Conservation (phyloP, 768 basidiomycete genomes). For the Phlegmacium glaucopus region DNA sequence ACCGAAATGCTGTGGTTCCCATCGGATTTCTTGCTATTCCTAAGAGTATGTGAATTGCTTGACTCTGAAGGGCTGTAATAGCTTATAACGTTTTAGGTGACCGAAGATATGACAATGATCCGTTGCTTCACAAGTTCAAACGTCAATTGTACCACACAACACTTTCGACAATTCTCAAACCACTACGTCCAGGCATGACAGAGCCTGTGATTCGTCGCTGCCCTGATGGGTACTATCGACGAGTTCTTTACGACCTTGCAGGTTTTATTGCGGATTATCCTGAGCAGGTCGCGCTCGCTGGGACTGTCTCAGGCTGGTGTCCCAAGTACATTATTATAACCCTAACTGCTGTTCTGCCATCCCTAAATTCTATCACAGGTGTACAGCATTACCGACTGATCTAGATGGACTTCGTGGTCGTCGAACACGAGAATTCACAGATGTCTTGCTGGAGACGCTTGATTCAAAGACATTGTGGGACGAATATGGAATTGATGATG, state of each 20-base stretch:
- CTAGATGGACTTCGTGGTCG: not conserved
- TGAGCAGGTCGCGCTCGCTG: not conserved
- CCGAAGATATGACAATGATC: no score
- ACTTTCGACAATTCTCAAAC: not conserved
- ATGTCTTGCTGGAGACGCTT: not conserved
- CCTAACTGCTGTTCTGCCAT: not conserved
- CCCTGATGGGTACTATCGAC: not conserved
- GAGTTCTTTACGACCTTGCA: conserved; percentile 5
- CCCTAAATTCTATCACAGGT: not conserved
- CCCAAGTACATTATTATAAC: not conserved
- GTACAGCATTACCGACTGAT: not conserved
- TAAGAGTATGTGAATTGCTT: no score
- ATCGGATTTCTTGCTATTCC: conserved; percentile 6
- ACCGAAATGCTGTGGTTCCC: not conserved
- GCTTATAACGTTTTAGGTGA: no score
- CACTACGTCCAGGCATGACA: not conserved
- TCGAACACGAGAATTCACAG: not conserved
- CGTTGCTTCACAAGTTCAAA: not conserved
- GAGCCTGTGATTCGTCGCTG: not conserved
- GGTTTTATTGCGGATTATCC: conserved; percentile 7
- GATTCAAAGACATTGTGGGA: not conserved
- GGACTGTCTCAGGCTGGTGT: not conserved
- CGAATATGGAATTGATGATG: not conserved
- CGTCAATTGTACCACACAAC: not conserved
- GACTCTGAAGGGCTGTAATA: no score